Percentiles rank a stretch among this genome's conserved stretches.
These are phyloP conservation scores for Rhexocercosporidium sp. DNA, from an alignment of 2,329 filamentous ascomycete genomes.

Conservation along the genomic window DNA sequence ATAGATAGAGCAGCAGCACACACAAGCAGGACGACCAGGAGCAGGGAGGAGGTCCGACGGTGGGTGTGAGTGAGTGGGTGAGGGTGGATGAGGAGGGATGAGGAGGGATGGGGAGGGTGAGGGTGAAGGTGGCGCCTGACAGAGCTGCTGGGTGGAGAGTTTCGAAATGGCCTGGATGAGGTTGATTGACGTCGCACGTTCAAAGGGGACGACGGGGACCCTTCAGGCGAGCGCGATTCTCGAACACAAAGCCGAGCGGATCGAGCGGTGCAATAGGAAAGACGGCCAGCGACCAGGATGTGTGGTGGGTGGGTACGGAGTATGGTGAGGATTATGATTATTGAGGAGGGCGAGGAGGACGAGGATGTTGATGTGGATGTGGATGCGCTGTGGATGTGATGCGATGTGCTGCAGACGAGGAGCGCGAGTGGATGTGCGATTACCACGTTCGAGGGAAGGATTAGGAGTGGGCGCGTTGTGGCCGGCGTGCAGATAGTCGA, in stretches of 20 bases:
- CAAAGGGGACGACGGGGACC: conserved; percentile 9
- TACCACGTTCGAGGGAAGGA: conserved; percentile 2
- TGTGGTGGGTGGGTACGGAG: not conserved
- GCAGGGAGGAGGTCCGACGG: no score
- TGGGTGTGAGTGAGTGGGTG: no score
- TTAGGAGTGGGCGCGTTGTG: conserved; percentile 1
- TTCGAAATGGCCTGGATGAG: conserved; percentile 37
- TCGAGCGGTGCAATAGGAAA: conserved; percentile 27
- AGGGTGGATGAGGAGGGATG: not conserved
- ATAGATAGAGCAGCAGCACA: conserved; percentile 16
- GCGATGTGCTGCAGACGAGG: conserved; percentile 5
- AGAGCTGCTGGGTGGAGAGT: conserved; percentile 32
- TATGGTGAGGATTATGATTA: not conserved
- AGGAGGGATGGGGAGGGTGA: not conserved
- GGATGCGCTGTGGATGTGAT: not conserved
- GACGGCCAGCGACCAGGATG: conserved; percentile 18
- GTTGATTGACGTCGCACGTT: conserved; percentile 42
- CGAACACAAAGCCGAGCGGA: conserved; percentile 32
- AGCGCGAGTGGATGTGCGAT: conserved; percentile 7
- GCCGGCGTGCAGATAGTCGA: not conserved
- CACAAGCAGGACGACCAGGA: no score
- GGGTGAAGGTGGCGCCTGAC: not conserved
- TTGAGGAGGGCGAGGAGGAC: not conserved
- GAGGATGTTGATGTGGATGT: not conserved
- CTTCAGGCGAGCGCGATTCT: conserved; percentile 34